Percentiles rank a stretch among this genome's conserved stretches.
These are phyloP conservation scores for Syzygium malaccense DNA, from an alignment of 441 rosid species.

Conservation along the genomic window DNA sequence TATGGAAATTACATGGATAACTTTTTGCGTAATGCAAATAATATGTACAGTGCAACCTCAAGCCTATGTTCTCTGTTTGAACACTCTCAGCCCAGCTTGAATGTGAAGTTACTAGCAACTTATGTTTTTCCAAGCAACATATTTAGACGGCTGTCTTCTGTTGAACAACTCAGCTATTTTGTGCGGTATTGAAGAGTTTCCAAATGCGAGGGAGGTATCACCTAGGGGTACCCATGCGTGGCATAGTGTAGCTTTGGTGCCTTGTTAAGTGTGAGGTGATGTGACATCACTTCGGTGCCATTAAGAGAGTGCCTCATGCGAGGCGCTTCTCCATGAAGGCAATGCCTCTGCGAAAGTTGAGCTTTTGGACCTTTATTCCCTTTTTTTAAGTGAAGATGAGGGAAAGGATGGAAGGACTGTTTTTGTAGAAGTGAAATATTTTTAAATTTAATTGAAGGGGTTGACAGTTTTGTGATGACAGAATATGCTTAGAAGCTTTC, in stretches of 20 bases:
- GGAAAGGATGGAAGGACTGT: background rate
- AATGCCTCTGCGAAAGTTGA: background rate
- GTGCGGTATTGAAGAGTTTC: background rate
- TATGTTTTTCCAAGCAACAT: background rate
- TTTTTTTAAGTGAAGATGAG: background rate
- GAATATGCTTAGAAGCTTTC: background rate
- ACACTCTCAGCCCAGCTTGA: background rate
- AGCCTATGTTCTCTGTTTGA: background rate
- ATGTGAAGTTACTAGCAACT: background rate
- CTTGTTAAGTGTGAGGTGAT: background rate
- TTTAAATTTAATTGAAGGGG: background rate
- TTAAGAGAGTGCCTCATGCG: background rate
- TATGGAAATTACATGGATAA: background rate
- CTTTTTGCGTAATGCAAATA: background rate
- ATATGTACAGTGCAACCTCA: background rate
- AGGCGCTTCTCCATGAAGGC: background rate
- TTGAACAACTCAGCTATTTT: background rate
- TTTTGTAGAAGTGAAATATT: background rate
- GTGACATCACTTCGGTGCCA: background rate
- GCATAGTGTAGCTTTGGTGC: background rate
- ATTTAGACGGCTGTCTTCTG: background rate
- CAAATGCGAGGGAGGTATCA: background rate
- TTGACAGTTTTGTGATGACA: background rate
- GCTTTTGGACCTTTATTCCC: background rate
- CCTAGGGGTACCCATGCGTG: background rate